Conservation (phyloP, 1,139 yeast species). For the Candida anutae region DNA sequence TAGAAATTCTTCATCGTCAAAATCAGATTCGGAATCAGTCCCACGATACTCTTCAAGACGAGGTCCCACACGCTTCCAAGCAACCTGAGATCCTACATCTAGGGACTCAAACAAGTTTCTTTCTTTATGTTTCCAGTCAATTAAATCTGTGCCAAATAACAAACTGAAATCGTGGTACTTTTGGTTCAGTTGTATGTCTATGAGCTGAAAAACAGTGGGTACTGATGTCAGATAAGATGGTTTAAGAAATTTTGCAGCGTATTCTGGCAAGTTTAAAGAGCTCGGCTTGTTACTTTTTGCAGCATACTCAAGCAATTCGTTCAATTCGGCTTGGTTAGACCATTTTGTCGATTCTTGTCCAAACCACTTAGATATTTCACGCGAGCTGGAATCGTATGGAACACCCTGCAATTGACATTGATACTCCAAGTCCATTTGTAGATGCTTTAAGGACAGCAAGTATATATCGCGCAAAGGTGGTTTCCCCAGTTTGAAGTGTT, state of each 20-base stretch:
- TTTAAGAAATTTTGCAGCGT: not conserved
- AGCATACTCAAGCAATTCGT: slow-evolving; percentile 25
- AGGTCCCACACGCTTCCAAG: too few relatives aligned
- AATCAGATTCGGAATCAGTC: not conserved
- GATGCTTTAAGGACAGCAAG: slow-evolving; percentile 50
- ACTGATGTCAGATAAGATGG: slow-evolving; percentile 2
- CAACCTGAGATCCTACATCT: too few relatives aligned
- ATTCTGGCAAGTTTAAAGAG: not conserved
- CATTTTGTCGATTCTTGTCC: slow-evolving; percentile 22
- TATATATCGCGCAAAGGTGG: slow-evolving; percentile 15
- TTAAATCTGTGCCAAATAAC: slow-evolving; percentile 12
- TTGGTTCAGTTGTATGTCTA: slow-evolving; percentile 13
- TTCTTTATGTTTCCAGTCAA: too few relatives aligned
- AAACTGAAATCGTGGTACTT: slow-evolving; percentile 3
- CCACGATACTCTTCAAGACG: too few relatives aligned
- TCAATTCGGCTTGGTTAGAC: slow-evolving; percentile 25
- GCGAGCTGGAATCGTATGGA: not conserved
- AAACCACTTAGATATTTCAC: not conserved
- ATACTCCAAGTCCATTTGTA: slow-evolving; percentile 53
- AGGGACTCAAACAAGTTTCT: too few relatives aligned
- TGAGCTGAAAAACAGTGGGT: slow-evolving; percentile 23
- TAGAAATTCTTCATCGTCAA: slow-evolving; percentile 1
- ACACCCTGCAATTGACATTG: slow-evolving; percentile 41
- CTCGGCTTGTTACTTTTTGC: slow-evolving; percentile 21
- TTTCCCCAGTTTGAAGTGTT: not conserved